These are phyloP conservation scores for Acacia melanoxylon DNA, from an alignment of 306 rosid genomes.

Conservation along the genomic window DNA sequence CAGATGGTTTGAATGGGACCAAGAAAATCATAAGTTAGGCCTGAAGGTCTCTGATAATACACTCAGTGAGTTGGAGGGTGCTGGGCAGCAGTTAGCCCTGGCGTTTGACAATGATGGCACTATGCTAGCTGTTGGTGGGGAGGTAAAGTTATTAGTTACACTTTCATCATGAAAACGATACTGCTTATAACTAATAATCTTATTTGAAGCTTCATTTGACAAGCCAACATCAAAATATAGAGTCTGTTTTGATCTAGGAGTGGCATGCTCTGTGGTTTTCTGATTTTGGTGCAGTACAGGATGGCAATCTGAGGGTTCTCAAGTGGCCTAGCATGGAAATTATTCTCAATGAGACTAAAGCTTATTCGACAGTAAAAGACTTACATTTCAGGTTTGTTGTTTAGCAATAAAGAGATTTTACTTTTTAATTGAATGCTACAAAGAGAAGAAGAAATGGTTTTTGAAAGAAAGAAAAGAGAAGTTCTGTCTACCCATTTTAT, in stretches of 20 bases:
- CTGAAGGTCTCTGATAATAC: slow-evolving; percentile 52
- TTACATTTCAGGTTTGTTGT: slow-evolving; percentile 79
- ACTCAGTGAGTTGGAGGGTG: slow-evolving; percentile 59
- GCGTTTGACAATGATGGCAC: slow-evolving; percentile 74
- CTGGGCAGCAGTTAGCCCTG: slow-evolving; percentile 82
- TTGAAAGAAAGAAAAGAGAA: background rate
- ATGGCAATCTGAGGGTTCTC: slow-evolving; percentile 81
- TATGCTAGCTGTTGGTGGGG: slow-evolving; percentile 80
- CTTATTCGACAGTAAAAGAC: slow-evolving; percentile 75
- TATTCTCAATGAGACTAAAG: slow-evolving; percentile 56
- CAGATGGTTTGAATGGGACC: slow-evolving; percentile 78
- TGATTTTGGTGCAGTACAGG: slow-evolving; percentile 82
- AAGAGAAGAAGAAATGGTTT: slow-evolving; percentile 18
- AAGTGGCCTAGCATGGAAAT: slow-evolving; percentile 93
- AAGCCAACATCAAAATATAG: slow-evolving; percentile 14
- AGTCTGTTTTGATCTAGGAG: slow-evolving; percentile 6
- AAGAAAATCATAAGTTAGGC: slow-evolving; percentile 45
- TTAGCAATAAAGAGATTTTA: slow-evolving; percentile 6
- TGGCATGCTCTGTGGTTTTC: slow-evolving; percentile 45
- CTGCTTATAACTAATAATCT: background rate
- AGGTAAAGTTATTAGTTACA: slow-evolving; percentile 53
- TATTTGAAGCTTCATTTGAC: background rate
- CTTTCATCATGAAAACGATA: slow-evolving; percentile 6
- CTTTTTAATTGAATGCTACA: slow-evolving; percentile 9
- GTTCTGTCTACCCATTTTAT: slow-evolving; percentile 23